Evolutionary conservation across 345 rosid species (phyloP).

Genomic region (Triadica sebifera): DNA sequence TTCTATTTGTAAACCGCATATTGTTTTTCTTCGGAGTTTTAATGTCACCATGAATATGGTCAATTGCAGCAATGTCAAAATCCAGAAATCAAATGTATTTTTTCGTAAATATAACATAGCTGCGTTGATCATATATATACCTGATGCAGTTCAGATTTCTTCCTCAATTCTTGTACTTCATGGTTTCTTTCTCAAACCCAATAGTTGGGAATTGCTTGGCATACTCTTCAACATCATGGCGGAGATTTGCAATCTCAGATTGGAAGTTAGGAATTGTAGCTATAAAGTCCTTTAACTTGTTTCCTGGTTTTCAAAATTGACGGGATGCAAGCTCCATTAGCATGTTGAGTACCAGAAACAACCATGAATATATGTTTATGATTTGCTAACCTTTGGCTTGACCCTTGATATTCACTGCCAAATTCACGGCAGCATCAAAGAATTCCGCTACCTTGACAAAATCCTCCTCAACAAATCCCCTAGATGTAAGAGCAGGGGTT

Average conservation of each 20-base stretch:
- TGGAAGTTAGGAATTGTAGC: conserved; percentile 54
- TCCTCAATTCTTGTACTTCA: conserved; percentile 90
- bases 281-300: conserved; percentile 84
- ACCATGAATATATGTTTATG: too few species aligned
- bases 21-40: not conserved
- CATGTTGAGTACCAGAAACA: conserved; percentile 4
- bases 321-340: conserved; percentile 16
- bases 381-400: too few species aligned
- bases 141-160: conserved; percentile 13
- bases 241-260: conserved; percentile 68
- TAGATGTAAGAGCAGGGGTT: too few species aligned
- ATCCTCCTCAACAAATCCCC: too few species aligned
- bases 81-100: not conserved
- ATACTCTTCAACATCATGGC: conserved; percentile 69
- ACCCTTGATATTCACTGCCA: too few species aligned
- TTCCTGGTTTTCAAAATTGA: conserved; percentile 50
- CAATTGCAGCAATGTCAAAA: not conserved
- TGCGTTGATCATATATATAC: conserved; percentile 11
- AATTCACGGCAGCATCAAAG: too few species aligned
- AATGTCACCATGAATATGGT: not conserved
- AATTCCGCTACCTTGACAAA: too few species aligned
- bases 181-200: conserved; percentile 88
- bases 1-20: not conserved
- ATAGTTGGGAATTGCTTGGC: conserved; percentile 97
- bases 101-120: too few species aligned